phyloP scores from a whole-genome alignment of 306 rosid genomes.

The Potentilla sterilis region DNA sequence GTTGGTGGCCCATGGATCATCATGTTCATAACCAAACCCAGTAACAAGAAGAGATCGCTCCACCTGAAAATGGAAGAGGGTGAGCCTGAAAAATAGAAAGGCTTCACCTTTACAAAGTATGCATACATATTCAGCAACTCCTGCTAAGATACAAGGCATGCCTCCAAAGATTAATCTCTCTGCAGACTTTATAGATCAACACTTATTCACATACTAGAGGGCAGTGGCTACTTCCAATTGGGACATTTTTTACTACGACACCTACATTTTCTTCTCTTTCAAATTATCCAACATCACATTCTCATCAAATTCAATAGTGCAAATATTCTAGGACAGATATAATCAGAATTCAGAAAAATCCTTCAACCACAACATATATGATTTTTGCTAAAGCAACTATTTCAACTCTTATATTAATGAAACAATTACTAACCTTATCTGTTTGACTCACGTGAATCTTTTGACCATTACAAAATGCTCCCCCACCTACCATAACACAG shows the following conservation, averaged over 20 bases:
- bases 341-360: neutral
- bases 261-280: neutral
- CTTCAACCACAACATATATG: neutral
- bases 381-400: neutral
- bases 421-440: constrained; percentile 46
- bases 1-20: constrained; percentile 90
- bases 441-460: constrained; percentile 74
- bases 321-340: constrained; percentile 2
- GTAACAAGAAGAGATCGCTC: constrained; percentile 88
- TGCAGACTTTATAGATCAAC: neutral
- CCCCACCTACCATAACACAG: constrained; percentile 62
- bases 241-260: neutral
- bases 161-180: neutral
- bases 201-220: neutral
- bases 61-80: constrained; percentile 49
- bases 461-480: constrained; percentile 88
- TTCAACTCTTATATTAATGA: neutral
- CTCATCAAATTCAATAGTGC: neutral
- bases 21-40: constrained; percentile 96
- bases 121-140: neutral
- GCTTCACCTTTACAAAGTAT: neutral
- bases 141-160: neutral
- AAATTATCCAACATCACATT: neutral
- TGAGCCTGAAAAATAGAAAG: constrained; percentile 4
- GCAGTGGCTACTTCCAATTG: neutral